Base-by-base conservation (phyloP, 2,329 filamentous ascomycete species). In the Talaromyces sp. region DNA sequence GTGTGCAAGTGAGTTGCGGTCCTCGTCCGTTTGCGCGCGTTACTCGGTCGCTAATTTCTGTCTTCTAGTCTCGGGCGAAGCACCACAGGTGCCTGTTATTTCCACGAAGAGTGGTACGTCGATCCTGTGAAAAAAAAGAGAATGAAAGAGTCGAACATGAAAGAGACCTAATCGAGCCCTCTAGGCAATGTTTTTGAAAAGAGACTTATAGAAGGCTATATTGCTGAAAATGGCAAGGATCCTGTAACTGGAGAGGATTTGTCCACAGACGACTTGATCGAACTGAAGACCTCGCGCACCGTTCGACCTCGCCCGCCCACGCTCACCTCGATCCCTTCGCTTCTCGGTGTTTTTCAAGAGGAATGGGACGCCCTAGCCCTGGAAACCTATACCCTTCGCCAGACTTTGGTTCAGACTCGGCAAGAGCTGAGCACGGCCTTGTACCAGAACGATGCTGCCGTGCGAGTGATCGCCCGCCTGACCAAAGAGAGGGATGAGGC, bases 401-500 rank as follows among this genome's bases (percentile, higher is more conserved):
- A 97, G 75, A 91, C 96, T 72, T 82, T 99, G 64, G 84, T 89
- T 56, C 90, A 96, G 73, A 96, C 93, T 49, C 84, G 93, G 66
- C 93, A 97, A 78, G 95, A 99, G 80, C 85, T 99, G 60, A 91
- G 91, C 60, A 95, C 91, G 1, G 91, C 95, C 0, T 82, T 99
- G 26, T 99, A 99, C 77, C 93, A 98, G 78, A 91, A 98, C 69
- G 95, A 99, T 81, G 93, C 95, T 2, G 95, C 95, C n/a, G 88
- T 96, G 55, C 85, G 95, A 64, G 95, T 99, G 55, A 96, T 99
- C 77, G 92, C 92, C 65, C 86, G 93, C 54, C 74, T 99, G 73
- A 89, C 90, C n/a, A 89, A 86, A 73, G 95, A 99, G 81, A 82
- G 95, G 64, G 93, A 99, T 69, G 93, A 98, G 75, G 93, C 95